Base-by-base conservation (phyloP, 2,329 filamentous ascomycete genomes). In the Tolypocladium capitatum region DNA sequence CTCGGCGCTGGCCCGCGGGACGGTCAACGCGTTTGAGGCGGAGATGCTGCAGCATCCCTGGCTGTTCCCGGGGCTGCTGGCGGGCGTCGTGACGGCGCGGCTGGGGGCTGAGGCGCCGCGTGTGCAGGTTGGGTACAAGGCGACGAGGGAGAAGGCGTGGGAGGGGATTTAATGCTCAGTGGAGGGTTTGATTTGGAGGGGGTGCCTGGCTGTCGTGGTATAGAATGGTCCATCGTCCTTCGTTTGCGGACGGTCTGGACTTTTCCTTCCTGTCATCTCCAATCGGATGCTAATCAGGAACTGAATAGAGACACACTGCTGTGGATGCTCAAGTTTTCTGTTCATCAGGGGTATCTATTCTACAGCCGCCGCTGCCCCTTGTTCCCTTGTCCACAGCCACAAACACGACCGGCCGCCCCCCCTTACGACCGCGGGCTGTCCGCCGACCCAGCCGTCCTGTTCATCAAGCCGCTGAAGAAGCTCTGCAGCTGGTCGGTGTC, bases 41-140 rank as follows among this genome's bases (percentile, higher is more conserved):
- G 92, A 98, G 67, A 81, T 95, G 55, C 73, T 94, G 59, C 89
- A 97, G 63, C 89, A 97, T 57, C 89, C 92, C 0, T 94, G 92
- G 73, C 73, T 97, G 2, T 97, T 94, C 66, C 83, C 86, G 0
- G 85, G 85, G 4, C 73, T 97, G 56, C 73, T 97, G 56, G 77
- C 80, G 4, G 77, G 77, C 0, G 79, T 97, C 2, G 86, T 95
- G 10, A 79, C 81, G 1, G 78, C 83, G 4, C 78, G 83, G 50
- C 66, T 94, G 3, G 89, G 89, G 0, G 75, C 81, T 2, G 75
- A 75, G 47, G 57, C 58, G 8, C 65, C 55, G 51, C 52, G 60
- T 4, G 52, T 53, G 4, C 59, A 56, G 21, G 40, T 59, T 13
- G 47, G 48, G 31, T 62, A 63, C 30, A 60, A 56, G 49, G 43